Evolutionary conservation across 169 alveolate species (phyloP), one percentile per base, ranked within the genome.

Genomic region (Plasmodium vivax): DNA sequence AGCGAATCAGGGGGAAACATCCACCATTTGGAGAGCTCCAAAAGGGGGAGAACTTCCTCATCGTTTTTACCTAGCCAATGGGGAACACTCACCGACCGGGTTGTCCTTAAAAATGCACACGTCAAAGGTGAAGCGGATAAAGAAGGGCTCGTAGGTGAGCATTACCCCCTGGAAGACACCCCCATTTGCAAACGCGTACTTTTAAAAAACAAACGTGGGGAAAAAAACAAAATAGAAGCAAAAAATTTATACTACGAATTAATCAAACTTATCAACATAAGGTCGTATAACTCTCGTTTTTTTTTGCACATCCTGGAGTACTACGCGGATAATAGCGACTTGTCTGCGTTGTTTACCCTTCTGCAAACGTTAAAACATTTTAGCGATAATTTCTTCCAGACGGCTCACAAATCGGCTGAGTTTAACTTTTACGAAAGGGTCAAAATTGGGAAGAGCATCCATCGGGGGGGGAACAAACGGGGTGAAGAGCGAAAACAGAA

Each of bases 231-330:
- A 68, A 85, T 85, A 85, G 10, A 34, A 27, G 68, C 79, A 74
- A 85, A 85, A 74, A 85, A 74, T 74, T 51, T 85, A 43, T 85
- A 38, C 68, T 85, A 85, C 7, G 93, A 85, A 75, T 34, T 85
- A 74, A 74, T 73, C 79, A 85, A 85, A 85, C n/a, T 85, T 54
- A 38, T 68, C 4, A 74, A 85, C 43, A 85, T 85, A 85, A 85
- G 73, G 23, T 85, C 93, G 12, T 85, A 85, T 19, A 51, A 74
- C 41, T 47, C 32, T 41, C 23, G 68, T 30, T 45, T 85, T 0
- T 85, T 85, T 51, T 9, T 85, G 41, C 68, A 85, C 68, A 45
- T 74, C 23, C 58, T 85, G 81, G 84, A 85, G 16, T 74, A 85
- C 43, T 85, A 85, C 47, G 58, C 68, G 34, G 93, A 85, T 74